Evolutionary conservation across 768 basidiomycete species (phyloP), one percentile per base, ranked within the genome.

Genomic region (Russula brevipes): DNA sequence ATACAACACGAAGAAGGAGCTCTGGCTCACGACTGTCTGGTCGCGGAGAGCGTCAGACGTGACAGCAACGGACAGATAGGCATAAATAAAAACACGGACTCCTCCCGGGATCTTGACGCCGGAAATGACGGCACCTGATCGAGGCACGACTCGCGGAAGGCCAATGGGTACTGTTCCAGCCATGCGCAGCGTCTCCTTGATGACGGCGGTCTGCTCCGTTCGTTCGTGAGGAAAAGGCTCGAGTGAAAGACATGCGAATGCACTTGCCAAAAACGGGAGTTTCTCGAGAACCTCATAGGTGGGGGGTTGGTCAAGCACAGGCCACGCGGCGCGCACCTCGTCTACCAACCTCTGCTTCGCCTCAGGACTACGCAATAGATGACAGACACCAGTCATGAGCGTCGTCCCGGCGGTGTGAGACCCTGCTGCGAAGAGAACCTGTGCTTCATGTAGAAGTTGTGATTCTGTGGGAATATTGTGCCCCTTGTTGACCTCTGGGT

Each of bases 131-230:
- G 61, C 55, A 30, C 61, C 61, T 12, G 55, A 47, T 24, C 54
- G 41, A 10, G 61, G 61, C 1, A 62, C 54, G 3, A 57, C 35
- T 10, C 61, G 61, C 36, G 61, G 61, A 14, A 62, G 61, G 4
- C 57, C 52, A 17, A 41, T 39, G 1, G 61, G 61, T 19, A 31
- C n/a, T 3, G 54, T 14, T 2, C 17, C 14, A 16, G 61, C 19
- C 5, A 62, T 30, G 5, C 61, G 61, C 11, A 62, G 33, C 39
- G 49, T 36, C 42, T 62, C 61, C 14, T 62, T 62, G 54, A 62
- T 62, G 33, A 57, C 61, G 0, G 61, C 61, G 5, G 54, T 57
- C 61, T 62, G 54, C 39, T 56, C 39, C 14, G 16, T 51, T 12
- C 38, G 38, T 42, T 42, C 14, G 50, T 14, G 16, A 24, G 24